Conservation (phyloP, 768 basidiomycete genomes). For the Neoboletus magnificus region DNA sequence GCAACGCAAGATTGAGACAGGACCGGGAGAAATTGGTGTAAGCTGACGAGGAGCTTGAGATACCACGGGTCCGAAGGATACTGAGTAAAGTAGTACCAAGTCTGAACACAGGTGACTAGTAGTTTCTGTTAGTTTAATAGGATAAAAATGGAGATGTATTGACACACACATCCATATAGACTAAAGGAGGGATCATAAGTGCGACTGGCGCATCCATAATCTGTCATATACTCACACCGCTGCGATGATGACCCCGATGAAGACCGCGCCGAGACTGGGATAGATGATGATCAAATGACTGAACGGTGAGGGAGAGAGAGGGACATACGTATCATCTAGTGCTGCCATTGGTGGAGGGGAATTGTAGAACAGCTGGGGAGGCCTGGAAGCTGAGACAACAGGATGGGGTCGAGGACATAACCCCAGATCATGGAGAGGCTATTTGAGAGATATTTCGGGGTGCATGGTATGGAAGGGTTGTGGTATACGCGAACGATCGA, state of each 20-base stretch:
- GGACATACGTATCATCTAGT: slow-evolving; percentile 36
- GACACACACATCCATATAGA: slow-evolving; percentile 46
- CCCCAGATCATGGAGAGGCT: background rate
- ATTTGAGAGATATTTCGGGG: background rate
- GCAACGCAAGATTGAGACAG: background rate
- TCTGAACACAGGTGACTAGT: slow-evolving; percentile 57
- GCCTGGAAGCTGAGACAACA: background rate
- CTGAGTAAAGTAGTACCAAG: slow-evolving; percentile 15
- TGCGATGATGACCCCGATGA: slow-evolving; percentile 50
- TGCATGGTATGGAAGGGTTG: background rate
- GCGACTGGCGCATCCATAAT: background rate
- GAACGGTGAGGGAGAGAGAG: background rate
- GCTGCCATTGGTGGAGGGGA: slow-evolving; percentile 1
- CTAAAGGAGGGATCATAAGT: slow-evolving; percentile 29
- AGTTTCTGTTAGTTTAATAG: background rate
- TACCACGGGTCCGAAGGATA: slow-evolving; percentile 51
- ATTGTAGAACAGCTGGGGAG: background rate
- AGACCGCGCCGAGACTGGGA: slow-evolving; percentile 46
- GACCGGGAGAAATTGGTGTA: background rate
- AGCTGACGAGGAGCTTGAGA: slow-evolving; percentile 44
- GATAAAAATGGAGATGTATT: background rate
- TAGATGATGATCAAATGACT: background rate
- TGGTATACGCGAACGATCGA: background rate
- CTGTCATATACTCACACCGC: slow-evolving; percentile 39
- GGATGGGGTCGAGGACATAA: background rate